phyloP scores from a whole-genome alignment of 108 stramenopile genomes.

The Fragilaria crotonensis region DNA sequence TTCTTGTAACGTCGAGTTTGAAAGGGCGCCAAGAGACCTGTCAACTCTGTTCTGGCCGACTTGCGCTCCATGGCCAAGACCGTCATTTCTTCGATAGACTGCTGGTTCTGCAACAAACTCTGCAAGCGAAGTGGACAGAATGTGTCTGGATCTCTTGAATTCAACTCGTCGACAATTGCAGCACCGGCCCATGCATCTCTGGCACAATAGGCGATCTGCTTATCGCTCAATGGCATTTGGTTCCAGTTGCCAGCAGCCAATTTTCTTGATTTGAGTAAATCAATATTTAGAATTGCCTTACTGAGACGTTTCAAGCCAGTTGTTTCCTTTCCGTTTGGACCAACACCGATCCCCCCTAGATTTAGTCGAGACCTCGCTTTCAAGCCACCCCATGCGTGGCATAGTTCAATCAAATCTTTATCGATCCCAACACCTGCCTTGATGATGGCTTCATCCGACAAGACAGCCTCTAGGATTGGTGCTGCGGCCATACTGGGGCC shows the following conservation, averaged over 20 bases:
- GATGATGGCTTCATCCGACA: conserved; percentile 27
- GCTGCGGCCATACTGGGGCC: conserved; percentile 21
- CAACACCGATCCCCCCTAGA: conserved; percentile 29
- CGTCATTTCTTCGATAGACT: neutral
- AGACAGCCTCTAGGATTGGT: conserved; percentile 26
- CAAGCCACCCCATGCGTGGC: neutral
- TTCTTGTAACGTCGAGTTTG: too few species aligned
- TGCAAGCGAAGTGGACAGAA: conserved; percentile 29
- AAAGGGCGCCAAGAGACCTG: neutral
- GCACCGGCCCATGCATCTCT: conserved; percentile 79
- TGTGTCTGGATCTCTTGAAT: conserved; percentile 9
- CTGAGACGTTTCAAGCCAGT: conserved; percentile 41
- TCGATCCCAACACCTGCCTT: conserved; percentile 8
- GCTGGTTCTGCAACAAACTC: conserved; percentile 14
- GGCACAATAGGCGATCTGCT: conserved; percentile 61
- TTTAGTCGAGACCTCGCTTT: conserved; percentile 49
- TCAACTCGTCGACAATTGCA: conserved; percentile 41
- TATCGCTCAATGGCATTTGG: conserved; percentile 29
- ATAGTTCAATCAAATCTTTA: conserved; percentile 12
- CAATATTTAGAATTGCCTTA: conserved; percentile 34
- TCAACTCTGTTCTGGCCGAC: neutral
- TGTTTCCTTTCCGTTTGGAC: conserved; percentile 12
- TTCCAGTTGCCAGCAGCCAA: conserved; percentile 52
- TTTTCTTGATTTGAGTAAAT: conserved; percentile 42
- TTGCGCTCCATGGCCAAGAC: neutral